These are phyloP conservation scores for Candida koratica DNA, from an alignment of 805 yeast species.

Conservation along the genomic window DNA sequence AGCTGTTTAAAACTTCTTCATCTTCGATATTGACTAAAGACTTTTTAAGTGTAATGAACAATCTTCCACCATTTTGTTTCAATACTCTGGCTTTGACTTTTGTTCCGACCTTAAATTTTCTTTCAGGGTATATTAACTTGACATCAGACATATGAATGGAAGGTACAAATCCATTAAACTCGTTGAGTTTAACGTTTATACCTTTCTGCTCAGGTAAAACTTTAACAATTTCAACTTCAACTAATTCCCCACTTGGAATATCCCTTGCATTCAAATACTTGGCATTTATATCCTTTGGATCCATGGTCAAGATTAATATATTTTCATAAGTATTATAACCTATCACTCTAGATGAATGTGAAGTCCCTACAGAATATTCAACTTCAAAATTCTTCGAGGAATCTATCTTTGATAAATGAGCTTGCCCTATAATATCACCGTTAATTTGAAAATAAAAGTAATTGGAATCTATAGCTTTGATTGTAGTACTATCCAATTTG, in stretches of 20 bases:
- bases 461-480: constrained; percentile 55
- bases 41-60: constrained; percentile 74
- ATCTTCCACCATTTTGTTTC: constrained; percentile 44
- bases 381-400: constrained; percentile 41
- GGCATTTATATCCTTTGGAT: constrained; percentile 59
- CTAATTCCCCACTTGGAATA: constrained; percentile 68
- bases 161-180: constrained; percentile 73
- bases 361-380: constrained; percentile 59
- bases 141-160: constrained; percentile 78
- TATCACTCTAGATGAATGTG: constrained; percentile 72
- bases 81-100: constrained; percentile 75
- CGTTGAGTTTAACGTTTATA: constrained; percentile 60
- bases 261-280: constrained; percentile 67
- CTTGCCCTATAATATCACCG: constrained; percentile 59
- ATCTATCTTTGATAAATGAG: constrained; percentile 70
- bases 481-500: constrained; percentile 52
- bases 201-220: constrained; percentile 60
- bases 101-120: constrained; percentile 82
- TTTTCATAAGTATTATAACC: constrained; percentile 68
- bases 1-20: constrained; percentile 43
- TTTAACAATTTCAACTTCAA: constrained; percentile 52
- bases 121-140: constrained; percentile 81
- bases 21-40: constrained; percentile 67
- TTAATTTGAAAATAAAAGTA: constrained; percentile 59
- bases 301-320: constrained; percentile 61